phyloP scores from a whole-genome alignment of 805 yeast genomes.

The Zygosaccharomyces rouxii region DNA sequence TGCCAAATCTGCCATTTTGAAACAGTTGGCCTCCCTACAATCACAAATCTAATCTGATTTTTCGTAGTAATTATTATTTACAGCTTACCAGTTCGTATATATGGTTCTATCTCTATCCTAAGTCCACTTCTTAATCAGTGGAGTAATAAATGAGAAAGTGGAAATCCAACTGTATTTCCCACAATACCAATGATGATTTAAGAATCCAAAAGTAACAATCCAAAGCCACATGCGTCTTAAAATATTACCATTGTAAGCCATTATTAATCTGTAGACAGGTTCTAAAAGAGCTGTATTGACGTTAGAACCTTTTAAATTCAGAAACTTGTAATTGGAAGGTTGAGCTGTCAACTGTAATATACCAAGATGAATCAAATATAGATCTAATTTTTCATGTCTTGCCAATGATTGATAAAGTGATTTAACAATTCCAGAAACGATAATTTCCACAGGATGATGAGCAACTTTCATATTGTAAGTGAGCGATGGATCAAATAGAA shows the following conservation, averaged over 20 bases:
- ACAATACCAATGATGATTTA: conserved; percentile 14
- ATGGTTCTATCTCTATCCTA: not conserved
- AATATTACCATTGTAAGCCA: conserved; percentile 21
- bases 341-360: conserved; percentile 31
- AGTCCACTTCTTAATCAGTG: conserved; percentile 2
- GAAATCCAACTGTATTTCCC: conserved; percentile 23
- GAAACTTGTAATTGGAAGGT: conserved; percentile 32
- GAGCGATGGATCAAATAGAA: conserved; percentile 31
- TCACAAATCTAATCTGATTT: conserved; percentile 22
- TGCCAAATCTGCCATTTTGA: conserved; percentile 80
- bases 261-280: conserved; percentile 29
- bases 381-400: conserved; percentile 12
- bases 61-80: not conserved
- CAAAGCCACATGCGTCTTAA: conserved; percentile 13
- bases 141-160: conserved; percentile 5
- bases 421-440: conserved; percentile 27
- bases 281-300: conserved; percentile 21
- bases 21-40: conserved; percentile 51
- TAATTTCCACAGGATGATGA: conserved; percentile 29
- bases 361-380: conserved; percentile 28
- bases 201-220: conserved; percentile 17
- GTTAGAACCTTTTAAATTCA: conserved; percentile 24
- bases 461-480: conserved; percentile 23
- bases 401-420: conserved; percentile 21
- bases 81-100: not conserved